Conservation (phyloP, 1,284 basidiomycete genomes). For the Thecaphora thlaspeos region DNA sequence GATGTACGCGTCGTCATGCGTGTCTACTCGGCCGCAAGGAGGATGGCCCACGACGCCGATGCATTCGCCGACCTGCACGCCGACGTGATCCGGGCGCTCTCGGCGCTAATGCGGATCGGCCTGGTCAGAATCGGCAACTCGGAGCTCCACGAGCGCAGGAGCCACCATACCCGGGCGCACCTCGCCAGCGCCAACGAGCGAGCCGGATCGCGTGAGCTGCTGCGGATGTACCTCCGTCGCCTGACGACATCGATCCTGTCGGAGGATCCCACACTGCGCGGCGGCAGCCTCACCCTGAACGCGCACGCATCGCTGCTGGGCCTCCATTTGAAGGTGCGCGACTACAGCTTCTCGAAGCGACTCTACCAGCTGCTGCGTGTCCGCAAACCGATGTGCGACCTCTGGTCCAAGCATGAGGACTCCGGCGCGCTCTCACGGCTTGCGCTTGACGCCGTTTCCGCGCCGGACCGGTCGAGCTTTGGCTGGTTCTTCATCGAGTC, state of each 20-base stretch:
- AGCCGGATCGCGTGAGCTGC: constrained; percentile 12
- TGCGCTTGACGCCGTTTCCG: constrained; percentile 10
- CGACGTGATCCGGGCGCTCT: constrained; percentile 15
- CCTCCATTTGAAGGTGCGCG: constrained; percentile 19
- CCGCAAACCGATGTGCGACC: constrained; percentile 7
- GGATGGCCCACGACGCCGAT: constrained; percentile 10
- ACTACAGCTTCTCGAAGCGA: constrained; percentile 22
- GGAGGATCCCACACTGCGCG: constrained; percentile 19
- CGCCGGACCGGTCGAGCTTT: constrained; percentile 18
- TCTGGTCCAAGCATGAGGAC: constrained; percentile 12
- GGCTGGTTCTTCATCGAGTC: constrained; percentile 26
- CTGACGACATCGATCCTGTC: constrained; percentile 17
- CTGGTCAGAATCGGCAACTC: constrained; percentile 6
- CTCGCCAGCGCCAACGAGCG: constrained; percentile 18
- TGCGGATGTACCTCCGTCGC: constrained; percentile 18
- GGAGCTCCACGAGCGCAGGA: constrained; percentile 5
- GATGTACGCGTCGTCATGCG: constrained; percentile 18
- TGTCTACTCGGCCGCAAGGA: constrained; percentile 13
- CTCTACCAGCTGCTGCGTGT: constrained; percentile 25
- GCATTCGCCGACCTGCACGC: constrained; percentile 8
- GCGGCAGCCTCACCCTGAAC: constrained; percentile 8
- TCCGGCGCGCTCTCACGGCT: constrained; percentile 2
- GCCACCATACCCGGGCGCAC: constrained; percentile 11
- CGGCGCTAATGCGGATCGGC: constrained; percentile 11
- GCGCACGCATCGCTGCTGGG: constrained; percentile 28